phyloP scores from a whole-genome alignment of 371 early-diverging fungal species.

The Rhizopus delemar region DNA sequence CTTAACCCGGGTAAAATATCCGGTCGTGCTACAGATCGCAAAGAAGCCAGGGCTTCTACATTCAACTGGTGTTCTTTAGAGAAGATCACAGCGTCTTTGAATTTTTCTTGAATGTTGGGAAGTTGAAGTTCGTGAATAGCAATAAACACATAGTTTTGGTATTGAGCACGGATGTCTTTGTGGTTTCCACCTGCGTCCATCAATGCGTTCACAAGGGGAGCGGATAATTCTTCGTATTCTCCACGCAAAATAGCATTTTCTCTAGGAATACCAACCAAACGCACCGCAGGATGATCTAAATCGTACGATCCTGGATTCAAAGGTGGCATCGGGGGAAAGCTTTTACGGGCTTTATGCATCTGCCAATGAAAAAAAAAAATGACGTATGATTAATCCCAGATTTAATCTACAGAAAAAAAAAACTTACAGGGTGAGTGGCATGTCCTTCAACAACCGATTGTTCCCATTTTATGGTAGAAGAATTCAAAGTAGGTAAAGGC shows the following conservation, averaged over 20 bases:
- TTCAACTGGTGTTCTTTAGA: conserved; percentile 35
- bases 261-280: conserved; percentile 57
- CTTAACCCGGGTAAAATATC: conserved; percentile 43
- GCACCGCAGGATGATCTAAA: conserved; percentile 46
- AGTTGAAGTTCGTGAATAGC: conserved; percentile 71
- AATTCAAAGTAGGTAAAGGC: conserved; percentile 46
- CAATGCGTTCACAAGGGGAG: conserved; percentile 36
- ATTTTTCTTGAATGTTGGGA: conserved; percentile 58
- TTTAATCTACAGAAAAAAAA: background rate
- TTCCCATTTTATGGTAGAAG: conserved; percentile 70
- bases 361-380: conserved; percentile 44
- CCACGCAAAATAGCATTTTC: conserved; percentile 53
- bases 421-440: conserved; percentile 74
- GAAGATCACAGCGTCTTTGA: conserved; percentile 50
- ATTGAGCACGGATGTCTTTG: conserved; percentile 17
- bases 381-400: conserved; percentile 76
- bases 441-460: conserved; percentile 76
- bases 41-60: conserved; percentile 64
- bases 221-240: conserved; percentile 43
- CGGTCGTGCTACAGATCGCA: conserved; percentile 64
- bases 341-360: conserved; percentile 72
- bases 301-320: conserved; percentile 50
- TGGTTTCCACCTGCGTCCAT: conserved; percentile 18
- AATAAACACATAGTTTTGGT: conserved; percentile 35
- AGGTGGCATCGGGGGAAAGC: conserved; percentile 59